Base-by-base conservation (phyloP, 1,284 basidiomycete genomes). In the Mycosarcoma mackinlayi region DNA sequence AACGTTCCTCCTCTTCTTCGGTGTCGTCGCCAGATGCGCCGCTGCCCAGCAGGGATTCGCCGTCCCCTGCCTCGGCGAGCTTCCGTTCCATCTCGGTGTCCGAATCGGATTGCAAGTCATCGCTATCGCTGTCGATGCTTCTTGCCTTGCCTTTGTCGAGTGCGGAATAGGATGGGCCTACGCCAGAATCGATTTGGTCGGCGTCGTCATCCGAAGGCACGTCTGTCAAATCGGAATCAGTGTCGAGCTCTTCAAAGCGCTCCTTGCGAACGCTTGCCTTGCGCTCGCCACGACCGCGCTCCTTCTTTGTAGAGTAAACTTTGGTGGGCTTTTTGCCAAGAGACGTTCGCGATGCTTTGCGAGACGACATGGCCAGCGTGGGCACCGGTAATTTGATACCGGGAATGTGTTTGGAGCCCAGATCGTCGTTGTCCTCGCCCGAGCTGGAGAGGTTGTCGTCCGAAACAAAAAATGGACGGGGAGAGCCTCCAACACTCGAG, bases 41-140 rank as follows among this genome's bases (percentile, higher is more conserved):
- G n/a, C 78, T 80, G 34, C 79, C 79, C n/a, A 81, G 64, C 11
- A 81, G 69, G 14, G 79, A 81, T 31, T 80, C 79, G 37, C 77
- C 78, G 27, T 80, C 78, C 13, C 78, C 77, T 0, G 79, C 79
- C 33, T 74, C 79, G 28, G 69, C 73, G 16, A 81, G 76, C 60
- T 79, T 76, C 42, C 69, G 71, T 30, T 76, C 79, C 78, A 81
- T 80, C 25, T 77, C 78, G 24, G 67, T 63, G 30, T 80, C 79
- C 11, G 78, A 76, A 19, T 75, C 71, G 18, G 75, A 71, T 4
- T 56, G 16, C 19, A 62, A 18, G 35, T 61, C 54, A 25, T 70
- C 61, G 46, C 48, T 57, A 37, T 72, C 63, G 52, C 52, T 58
- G 45, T 72, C 69, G 33, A 63, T 31, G 49, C 64, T 75, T 37